Conservation (phyloP, 2,329 filamentous ascomycete species). For the Elsinoe australis region DNA sequence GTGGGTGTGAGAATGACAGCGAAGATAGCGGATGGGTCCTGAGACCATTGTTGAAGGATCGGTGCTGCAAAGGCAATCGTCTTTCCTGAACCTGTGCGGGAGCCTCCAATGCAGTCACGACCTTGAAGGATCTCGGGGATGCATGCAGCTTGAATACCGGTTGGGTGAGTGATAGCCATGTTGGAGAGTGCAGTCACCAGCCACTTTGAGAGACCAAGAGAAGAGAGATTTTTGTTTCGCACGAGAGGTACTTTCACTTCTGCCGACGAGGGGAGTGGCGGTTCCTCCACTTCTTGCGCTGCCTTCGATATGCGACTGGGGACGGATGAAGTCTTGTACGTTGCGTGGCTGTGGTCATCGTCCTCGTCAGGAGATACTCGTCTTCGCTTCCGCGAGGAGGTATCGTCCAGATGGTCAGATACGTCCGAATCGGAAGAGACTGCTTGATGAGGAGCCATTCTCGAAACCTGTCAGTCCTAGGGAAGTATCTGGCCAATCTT, state of each 20-base stretch:
- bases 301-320: neutral
- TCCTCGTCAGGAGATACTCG: neutral
- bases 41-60: slow-evolving; percentile 86
- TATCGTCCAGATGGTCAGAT: neutral
- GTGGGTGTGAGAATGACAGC: slow-evolving; percentile 84
- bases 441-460: neutral
- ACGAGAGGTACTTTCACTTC: slow-evolving; percentile 43
- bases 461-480: too few relatives aligned
- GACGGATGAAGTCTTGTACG: too few relatives aligned
- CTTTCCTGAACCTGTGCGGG: slow-evolving; percentile 91
- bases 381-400: neutral
- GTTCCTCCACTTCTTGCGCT: neutral
- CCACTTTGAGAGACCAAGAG: slow-evolving; percentile 64
- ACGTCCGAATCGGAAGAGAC: neutral
- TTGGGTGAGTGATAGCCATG: slow-evolving; percentile 80
- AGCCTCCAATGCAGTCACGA: slow-evolving; percentile 89
- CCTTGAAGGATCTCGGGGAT: slow-evolving; percentile 90
- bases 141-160: slow-evolving; percentile 83
- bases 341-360: too few relatives aligned
- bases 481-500: too few relatives aligned
- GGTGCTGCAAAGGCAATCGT: slow-evolving; percentile 93
- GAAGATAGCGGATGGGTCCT: slow-evolving; percentile 87
- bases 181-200: slow-evolving; percentile 68
- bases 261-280: neutral
- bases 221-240: slow-evolving; percentile 58